These are phyloP conservation scores for Lotus japonicus DNA, from an alignment of 306 rosid genomes.

Conservation along the genomic window DNA sequence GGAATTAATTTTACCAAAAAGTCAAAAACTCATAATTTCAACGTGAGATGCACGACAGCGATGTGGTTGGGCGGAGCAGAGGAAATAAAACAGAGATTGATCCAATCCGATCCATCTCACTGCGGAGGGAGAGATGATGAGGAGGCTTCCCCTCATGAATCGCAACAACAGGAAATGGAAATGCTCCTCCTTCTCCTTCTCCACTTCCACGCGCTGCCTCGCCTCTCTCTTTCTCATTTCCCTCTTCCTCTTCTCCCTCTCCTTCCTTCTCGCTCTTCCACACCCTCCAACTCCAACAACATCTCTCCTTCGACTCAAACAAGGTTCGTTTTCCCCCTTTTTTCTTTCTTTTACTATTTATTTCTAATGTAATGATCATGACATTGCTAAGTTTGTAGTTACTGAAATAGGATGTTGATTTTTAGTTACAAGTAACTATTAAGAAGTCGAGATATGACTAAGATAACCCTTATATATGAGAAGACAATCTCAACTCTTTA, in stretches of 20 bases:
- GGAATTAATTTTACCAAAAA: too few species aligned
- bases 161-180: not conserved
- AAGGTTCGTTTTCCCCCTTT: not conserved
- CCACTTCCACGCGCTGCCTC: not conserved
- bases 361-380: not conserved
- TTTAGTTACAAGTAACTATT: too few species aligned
- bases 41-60: too few species aligned
- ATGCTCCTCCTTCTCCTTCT: not conserved
- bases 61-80: too few species aligned
- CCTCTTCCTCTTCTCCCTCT: conserved; percentile 12
- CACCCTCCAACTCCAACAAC: not conserved
- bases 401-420: not conserved
- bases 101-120: too few species aligned
- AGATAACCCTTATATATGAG: too few species aligned
- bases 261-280: not conserved
- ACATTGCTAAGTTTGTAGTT: not conserved
- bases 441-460: too few species aligned
- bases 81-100: too few species aligned
- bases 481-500: too few species aligned
- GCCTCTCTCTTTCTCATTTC: not conserved
- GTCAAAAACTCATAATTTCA: too few species aligned
- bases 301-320: not conserved
- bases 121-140: not conserved
- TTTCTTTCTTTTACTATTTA: not conserved
- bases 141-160: not conserved